phyloP scores from a whole-genome alignment of 441 rosid species.

The Capsella rubella region DNA sequence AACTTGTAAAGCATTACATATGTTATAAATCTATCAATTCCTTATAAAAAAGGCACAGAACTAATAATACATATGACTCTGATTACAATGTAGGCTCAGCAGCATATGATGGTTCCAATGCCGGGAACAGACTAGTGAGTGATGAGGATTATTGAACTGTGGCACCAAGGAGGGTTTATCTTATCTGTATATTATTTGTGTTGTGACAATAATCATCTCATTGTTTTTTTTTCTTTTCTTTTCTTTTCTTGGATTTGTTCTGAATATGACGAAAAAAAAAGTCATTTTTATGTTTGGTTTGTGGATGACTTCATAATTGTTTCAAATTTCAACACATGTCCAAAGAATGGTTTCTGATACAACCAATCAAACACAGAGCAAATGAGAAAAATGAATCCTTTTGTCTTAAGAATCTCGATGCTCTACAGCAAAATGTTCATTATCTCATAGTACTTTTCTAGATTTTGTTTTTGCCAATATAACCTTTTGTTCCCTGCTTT shows the following conservation, averaged over 20 bases:
- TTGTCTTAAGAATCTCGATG: too few species aligned
- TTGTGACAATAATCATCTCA: slow-evolving; percentile 36
- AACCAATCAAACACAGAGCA: too few species aligned
- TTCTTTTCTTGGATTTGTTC: slow-evolving; percentile 17
- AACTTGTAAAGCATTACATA: background rate
- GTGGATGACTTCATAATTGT: slow-evolving; percentile 1
- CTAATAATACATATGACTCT: slow-evolving; percentile 10
- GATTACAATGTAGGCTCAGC: slow-evolving; percentile 39
- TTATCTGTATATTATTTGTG: slow-evolving; percentile 39
- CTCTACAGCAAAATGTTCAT: too few species aligned
- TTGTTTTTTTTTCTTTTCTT: background rate
- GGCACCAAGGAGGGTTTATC: background rate
- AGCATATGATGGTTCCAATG: slow-evolving; percentile 77
- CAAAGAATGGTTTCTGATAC: background rate
- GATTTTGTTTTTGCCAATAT: background rate
- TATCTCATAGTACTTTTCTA: too few species aligned
- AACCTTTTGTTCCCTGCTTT: background rate
- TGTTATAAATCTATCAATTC: slow-evolving; percentile 13
- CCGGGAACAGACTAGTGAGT: slow-evolving; percentile 54
- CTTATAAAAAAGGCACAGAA: background rate
- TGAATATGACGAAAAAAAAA: background rate
- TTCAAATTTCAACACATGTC: background rate
- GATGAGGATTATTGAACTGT: slow-evolving; percentile 24
- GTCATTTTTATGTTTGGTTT: slow-evolving; percentile 20
- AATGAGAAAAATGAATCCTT: too few species aligned